Base-by-base conservation (phyloP, 306 rosid genomes). In the Castanea crenata region DNA sequence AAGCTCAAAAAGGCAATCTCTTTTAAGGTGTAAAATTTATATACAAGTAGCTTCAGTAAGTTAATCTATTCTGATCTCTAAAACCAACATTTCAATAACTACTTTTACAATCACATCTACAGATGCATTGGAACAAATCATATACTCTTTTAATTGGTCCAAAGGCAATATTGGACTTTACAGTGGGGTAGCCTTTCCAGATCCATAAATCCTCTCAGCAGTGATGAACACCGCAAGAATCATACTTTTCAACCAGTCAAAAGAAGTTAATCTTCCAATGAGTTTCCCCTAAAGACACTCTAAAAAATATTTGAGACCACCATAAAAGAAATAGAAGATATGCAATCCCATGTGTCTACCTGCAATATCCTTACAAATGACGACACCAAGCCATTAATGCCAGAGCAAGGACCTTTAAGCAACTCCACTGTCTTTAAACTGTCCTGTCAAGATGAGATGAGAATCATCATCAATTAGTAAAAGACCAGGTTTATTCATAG, bases 341-440 rank as follows among this genome's bases (percentile, higher is more conserved):
- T 54, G 16, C 58, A 52, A 59, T 16, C 29, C 69, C 71, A 41
- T 76, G 31, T 49, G 59, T 68, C 61, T 89, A 92, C 97, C 98
- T 91, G 97, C 90, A 94, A 87, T 49, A 92, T 78, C 55, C 87
- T 81, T 75, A 94, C 98, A 76, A 94, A 94, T 71, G 97, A 91
- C 29, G 95, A 94, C 75, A 91, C 94, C 89, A 92, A 69, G 82
- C 90, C 84, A 87, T 94, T 92, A 78, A 94, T 92, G 81, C 93
- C 86, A 76, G 91, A 79, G 75, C 44, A 23, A 11, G 87, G 86
- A 74, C 75, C 74, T 75, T 83, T 80, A 64, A 83, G 81, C 79
- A 85, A 80, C 77, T 84, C 89, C 23, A 78, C 52, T 23, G 97
- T 92, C 86, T 91, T 89, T 85, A 94, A 90, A 78, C 97, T 94